Percentiles rank a stretch among this genome's conserved stretches.
Evolutionary conservation across 2,329 filamentous ascomycete genomes (phyloP).

Genomic region (Decorospora gaudefroyi): DNA sequence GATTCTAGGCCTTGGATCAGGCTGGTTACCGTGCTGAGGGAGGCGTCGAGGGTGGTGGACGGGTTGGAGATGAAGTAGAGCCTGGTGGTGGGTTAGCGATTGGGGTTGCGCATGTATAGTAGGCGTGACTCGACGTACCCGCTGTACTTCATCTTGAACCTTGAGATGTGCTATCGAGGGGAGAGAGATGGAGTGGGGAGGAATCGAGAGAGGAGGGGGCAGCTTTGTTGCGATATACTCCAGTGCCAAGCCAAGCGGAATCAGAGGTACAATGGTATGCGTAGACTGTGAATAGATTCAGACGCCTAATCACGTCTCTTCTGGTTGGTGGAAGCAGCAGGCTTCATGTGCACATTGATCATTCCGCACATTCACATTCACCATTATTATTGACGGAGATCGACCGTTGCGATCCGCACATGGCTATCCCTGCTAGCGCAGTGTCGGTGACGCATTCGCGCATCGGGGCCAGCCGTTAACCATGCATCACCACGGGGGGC

Average conservation of each 20-base stretch:
- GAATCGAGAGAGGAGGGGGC: not conserved
- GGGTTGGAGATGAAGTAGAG: conserved; percentile 43
- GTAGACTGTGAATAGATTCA: no score
- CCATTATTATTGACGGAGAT: no score
- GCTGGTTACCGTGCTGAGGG: conserved; percentile 26
- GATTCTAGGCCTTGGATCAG: conserved; percentile 37
- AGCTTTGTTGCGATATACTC: no score
- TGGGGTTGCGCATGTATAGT: not conserved
- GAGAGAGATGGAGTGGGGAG: not conserved
- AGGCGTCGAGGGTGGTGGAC: conserved; percentile 28
- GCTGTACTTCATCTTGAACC: conserved; percentile 26
- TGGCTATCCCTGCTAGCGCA: conserved; percentile 11
- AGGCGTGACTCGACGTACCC: conserved; percentile 11
- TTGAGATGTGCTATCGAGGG: not conserved
- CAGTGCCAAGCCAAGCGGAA: no score
- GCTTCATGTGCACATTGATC: no score
- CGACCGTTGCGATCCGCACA: conserved; percentile 10
- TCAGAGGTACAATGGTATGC: no score
- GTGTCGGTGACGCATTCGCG: conserved; percentile 7
- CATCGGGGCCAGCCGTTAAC: conserved; percentile 10
- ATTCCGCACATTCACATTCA: no score
- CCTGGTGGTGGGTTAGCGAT: conserved; percentile 17
- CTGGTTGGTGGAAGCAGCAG: no score
- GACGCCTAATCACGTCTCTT: no score
- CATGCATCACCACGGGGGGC: no score